Evolutionary conservation across 164 flowering plant genomes (phyloP), one percentile per base, ranked within the genome.

Genomic region (Nymphaea thermarum): DNA sequence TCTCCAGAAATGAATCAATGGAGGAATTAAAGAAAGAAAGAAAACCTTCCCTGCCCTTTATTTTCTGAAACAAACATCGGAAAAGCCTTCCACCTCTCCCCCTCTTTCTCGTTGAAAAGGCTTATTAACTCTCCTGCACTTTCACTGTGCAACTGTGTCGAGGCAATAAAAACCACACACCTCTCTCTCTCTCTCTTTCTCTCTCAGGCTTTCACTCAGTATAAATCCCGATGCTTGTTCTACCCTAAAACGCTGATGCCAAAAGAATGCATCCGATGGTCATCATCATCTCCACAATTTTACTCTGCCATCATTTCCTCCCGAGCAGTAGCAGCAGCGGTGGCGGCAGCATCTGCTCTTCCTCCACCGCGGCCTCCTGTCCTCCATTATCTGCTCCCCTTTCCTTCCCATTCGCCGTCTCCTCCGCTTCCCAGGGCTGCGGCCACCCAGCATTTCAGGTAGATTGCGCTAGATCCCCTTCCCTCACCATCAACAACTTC

Each of bases 391-490:
- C 10, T 36, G 63, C 78, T 64, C 14, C 70, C 1, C 17, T 47
- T 43, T 66, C 62, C 14, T 43, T 14, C 43, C 43, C 64, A 70
- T 15, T 82, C 86, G 65, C 87, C 87, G 36, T 25, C 36, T 4
- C 86, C 87, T 1, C 82, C 80, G 76, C 65, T 67, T 42, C 69
- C 2, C 7, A 88, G 0, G 88, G 89, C 25, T 86, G 86, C 64
- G 94, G 94, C 73, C 94, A 90, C 77, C 96, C 98, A 0, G 70
- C 78, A 3, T 90, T 92, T 72, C 93, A 82, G 55, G 62, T 87
- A 74, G 72, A 71, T 17, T 90, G 98, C 82, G 65, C 79, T 16
- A 7, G 80, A 55, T 77, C 82, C 4, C 78, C 86, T 4, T 7
- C 71, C 67, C 80, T 90, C 76, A 71, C 87, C 77, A 80, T 90